Evolutionary conservation across 2,329 filamentous ascomycete species (phyloP), one percentile per base, ranked within the genome.

Genomic region (Acrocalymma vagum): DNA sequence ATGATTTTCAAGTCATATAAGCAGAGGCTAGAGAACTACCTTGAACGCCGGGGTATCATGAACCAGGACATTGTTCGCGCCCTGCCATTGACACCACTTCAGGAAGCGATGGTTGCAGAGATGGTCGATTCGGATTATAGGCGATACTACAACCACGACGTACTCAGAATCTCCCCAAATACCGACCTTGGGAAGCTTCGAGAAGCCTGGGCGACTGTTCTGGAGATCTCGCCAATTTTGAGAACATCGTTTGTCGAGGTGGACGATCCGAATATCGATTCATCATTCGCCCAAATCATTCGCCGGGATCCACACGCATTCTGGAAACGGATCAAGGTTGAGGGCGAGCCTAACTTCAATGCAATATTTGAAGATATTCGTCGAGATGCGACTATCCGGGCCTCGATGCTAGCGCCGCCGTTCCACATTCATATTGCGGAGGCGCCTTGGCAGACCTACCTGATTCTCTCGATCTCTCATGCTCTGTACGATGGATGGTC

Each of bases 401-500:
- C 31, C 4, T 25, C 36, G 15, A 17, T 32, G 2, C 33, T 40
- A n/a, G 44, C 4, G 53, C 56, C 25, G 54, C 69, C 16, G 34
- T 65, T 55, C 18, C 67, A 67, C 11, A 38, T 82, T 10, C 69
- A 66, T 3, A 34, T 76, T 4, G 52, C 76, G 14, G 48, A 63
- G 11, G 60, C 69, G 14, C 39, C 58, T 0, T 34, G 47, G 5
- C 62, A 69, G 11, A 61, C 38, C 3, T 79, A 78, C 41, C 56
- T 83, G n/a, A 42, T 82, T 4, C 64, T 96, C 1, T 92, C 90
- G 0, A 84, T 96, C 25, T 81, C 91, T 0, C 92, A 96, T 68
- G 90, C 91, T 2, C 76, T 96, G 14, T 96, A 96, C 53, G 92
- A 96, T 61, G 92, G 92, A 1, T 91, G 86, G 82, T 95, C 91